Evolutionary conservation across 805 yeast species (phyloP), one percentile per base, ranked within the genome.

Genomic region (Ogataea allantospora): DNA sequence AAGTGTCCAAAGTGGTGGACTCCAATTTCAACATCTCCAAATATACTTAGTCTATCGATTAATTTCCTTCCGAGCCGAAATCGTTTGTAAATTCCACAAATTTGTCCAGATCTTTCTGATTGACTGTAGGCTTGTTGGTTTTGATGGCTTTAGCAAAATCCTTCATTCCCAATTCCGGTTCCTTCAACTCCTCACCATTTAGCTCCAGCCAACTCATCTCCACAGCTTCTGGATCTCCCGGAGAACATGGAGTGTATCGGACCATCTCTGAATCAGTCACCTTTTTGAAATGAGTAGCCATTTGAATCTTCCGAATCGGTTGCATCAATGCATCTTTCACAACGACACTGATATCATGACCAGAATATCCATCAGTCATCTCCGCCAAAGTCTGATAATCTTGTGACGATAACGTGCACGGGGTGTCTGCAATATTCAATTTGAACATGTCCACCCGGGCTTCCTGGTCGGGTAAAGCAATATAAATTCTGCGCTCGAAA

Each of bases 281-380:
- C 43, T 73, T 70, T 58, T 83, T 84, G 69, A 93, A 93, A 68
- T 93, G 99, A 0, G 99, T 93, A 0, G 99, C 97, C 55, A 78
- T 82, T 63, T 91, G 98, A 46, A 93, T 88, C 58, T 88, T 88
- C 53, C 99, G 76, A 42, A 93, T 88, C 2, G 99, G 99, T 62
- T 91, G 95, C 99, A 93, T 93, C 50, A 93, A 69, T 0, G 98
- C 98, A 62, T 93, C 99, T 53, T 95, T 80, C 3, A 93, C 99
- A 8, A 88, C 95, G 22, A 93, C 96, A 0, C 97, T 91, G 27
- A 93, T 77, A 73, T 93, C 99, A 58, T 91, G 95, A 36, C 99
- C 99, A 2, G 96, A 88, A 62, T 93, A 91, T 7, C 99, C 99
- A 5, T 88, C 95, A 0, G 98, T 91, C 88, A 93, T 83, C 40